Evolutionary conservation across 2,329 filamentous ascomycete species (phyloP), one percentile per base, ranked within the genome.

Genomic region (Exutisphaerella laricina): DNA sequence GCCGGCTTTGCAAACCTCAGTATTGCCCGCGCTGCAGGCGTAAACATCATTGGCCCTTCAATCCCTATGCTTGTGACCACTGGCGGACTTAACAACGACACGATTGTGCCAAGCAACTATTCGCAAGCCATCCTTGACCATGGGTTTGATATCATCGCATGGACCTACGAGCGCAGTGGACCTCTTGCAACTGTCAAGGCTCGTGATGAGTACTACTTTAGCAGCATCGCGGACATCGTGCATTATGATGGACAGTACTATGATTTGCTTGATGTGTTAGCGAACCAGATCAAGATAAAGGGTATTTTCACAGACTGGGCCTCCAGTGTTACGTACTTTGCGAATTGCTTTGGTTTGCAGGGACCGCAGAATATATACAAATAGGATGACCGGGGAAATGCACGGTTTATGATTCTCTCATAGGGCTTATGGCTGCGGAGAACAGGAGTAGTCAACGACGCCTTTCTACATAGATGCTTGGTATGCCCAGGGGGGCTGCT

Each of bases 231-330:
- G n/a, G 31, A 42, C 20, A 37, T 37, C 9, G 41, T 43, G 1
- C 30, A 23, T n/a, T 43, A 43, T 8, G 33, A 43, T 32, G 41
- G 41, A 20, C 33, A 43, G 28, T 43, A 43, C 33, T 43, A 43
- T 16, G 30, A 43, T 22, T 10, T 43, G 14, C 16, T 43, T n/a
- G 33, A 43, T 13, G 41, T 43, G 6, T 14, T 43, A 5, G 41
- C 33, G 12, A 43, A 43, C 17, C 41, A 43, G 18, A 43, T 43
- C 25, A 28, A 28, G 41, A 43, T 43, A 17, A 43, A 43, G 26
- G 41, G 17, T 1, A 14, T 43, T 3, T 43, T 43, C 26, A 38
- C 41, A 5, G 41, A 43, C 20, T 43, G 41, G 41, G 41, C 41
- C 1, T 10, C 33, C 10, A 28, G 25, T 8, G 41, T 43, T 9